These are phyloP conservation scores for Apiosordaria backusii DNA, from an alignment of 495 filamentous ascomycete genomes.

Conservation along the genomic window DNA sequence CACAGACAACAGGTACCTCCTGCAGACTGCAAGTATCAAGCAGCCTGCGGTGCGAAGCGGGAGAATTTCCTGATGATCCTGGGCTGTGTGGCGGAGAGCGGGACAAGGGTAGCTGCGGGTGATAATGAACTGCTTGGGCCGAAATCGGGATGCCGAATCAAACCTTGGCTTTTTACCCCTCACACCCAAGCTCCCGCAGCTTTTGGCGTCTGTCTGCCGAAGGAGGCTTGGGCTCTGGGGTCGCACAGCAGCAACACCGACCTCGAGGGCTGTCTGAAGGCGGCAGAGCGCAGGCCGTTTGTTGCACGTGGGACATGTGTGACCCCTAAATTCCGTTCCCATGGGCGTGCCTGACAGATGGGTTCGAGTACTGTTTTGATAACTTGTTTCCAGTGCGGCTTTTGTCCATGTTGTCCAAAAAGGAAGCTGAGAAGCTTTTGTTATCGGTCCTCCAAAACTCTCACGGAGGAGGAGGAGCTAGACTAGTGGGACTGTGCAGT, in stretches of 20 bases:
- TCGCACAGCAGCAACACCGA: constrained; percentile 28
- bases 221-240: constrained; percentile 12
- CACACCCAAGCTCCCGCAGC: constrained; percentile 4
- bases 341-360: neutral
- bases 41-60: neutral
- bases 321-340: neutral
- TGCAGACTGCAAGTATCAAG: neutral
- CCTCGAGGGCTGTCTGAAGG: constrained; percentile 17
- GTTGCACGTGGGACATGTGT: constrained; percentile 32
- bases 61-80: neutral
- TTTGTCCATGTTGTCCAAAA: neutral
- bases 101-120: neutral
- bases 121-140: constrained; percentile 37
- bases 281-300: constrained; percentile 25
- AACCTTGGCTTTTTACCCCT: constrained; percentile 27
- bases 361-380: neutral
- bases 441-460: constrained; percentile 12
- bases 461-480: constrained; percentile 11
- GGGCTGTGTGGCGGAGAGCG: neutral
- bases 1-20: neutral
- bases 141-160: constrained; percentile 34
- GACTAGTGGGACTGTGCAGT: constrained; percentile 20
- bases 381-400: neutral
- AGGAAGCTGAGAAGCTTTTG: neutral
- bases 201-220: constrained; percentile 16